Evolutionary conservation across 208 protist genomes (phyloP).

Genomic region (Novymonas esmeraldas): DNA sequence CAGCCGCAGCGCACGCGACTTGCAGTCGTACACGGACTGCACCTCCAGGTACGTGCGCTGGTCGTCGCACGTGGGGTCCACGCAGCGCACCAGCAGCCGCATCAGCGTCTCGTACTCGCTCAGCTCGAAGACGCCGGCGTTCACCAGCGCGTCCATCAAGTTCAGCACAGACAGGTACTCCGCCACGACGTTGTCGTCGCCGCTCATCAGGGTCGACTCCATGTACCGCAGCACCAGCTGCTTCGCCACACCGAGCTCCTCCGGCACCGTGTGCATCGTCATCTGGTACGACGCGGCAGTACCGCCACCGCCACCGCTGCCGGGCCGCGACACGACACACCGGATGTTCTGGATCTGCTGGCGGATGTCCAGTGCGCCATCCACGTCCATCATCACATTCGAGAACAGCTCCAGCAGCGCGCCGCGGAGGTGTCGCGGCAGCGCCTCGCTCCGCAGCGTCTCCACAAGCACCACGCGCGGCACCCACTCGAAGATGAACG

Average conservation of each 20-base stretch:
- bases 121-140: conserved; percentile 40
- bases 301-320: background rate
- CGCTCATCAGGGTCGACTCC: conserved; percentile 23
- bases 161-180: conserved; percentile 39
- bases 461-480: conserved; percentile 33
- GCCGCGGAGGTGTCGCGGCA: conserved; percentile 37
- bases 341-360: conserved; percentile 41
- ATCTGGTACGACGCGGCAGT: conserved; percentile 11
- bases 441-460: conserved; percentile 20
- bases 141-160: conserved; percentile 39
- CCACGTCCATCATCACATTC: conserved; percentile 30
- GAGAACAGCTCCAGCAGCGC: conserved; percentile 45
- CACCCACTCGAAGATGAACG: conserved; percentile 37
- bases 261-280: conserved; percentile 12
- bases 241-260: conserved; percentile 29
- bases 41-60: conserved; percentile 27
- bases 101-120: conserved; percentile 35
- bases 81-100: conserved; percentile 27
- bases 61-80: conserved; percentile 37
- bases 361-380: conserved; percentile 21
- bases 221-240: conserved; percentile 31
- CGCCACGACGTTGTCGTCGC: conserved; percentile 24
- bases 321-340: conserved; percentile 21
- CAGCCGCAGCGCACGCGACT: conserved; percentile 36
- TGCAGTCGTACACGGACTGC: conserved; percentile 43